Evolutionary conservation across 257 asterid genomes (phyloP), one percentile per base, ranked within the genome.

Genomic region (Cruciata laevipes): DNA sequence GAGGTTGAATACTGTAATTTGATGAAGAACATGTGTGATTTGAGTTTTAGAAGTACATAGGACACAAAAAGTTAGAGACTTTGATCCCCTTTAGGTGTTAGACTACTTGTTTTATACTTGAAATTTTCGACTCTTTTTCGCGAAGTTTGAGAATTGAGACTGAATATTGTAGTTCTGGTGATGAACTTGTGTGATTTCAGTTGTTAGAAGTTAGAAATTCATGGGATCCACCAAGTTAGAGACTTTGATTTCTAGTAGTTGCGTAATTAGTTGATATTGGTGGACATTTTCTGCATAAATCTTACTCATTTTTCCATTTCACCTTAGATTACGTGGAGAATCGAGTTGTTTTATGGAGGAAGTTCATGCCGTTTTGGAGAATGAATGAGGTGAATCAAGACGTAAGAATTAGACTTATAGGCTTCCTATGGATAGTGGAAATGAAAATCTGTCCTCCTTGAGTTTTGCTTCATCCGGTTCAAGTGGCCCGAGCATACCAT

Each of bases 401-500:
- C 60, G 72, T 37, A 63, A 66, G 53, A 37, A 59, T 67, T 25
- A 9, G 53, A 65, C 67, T 1, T 17, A 16, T 47, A 47, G 7
- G 1, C 21, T 52, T 30, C 56, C 44, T 14, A 88, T 91, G 97
- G 96, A 86, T 68, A 81, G 76, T 17, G 91, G 83, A 61, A 80
- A 74, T 58, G 91, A 88, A 14, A 73, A 71, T 33, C 80, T 90
- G 10, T 81, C 92, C 16, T 81, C 89, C 51, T 71, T 79, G 79
- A 84, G 93, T 76, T 83, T 82, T 47, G 81, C 83, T 55, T 80
- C 94, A 6, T 84, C 97, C 6, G 89, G 85, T 44, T 82, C 86
- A 20, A 83, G 77, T 49, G 3, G 67, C 80, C 82, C 60, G 16
- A 65, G 67, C 37, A 24, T 70, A 55, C 79, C 83, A 71, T 62